Conservation (phyloP, 345 rosid species). For the Syzygium aromaticum region DNA sequence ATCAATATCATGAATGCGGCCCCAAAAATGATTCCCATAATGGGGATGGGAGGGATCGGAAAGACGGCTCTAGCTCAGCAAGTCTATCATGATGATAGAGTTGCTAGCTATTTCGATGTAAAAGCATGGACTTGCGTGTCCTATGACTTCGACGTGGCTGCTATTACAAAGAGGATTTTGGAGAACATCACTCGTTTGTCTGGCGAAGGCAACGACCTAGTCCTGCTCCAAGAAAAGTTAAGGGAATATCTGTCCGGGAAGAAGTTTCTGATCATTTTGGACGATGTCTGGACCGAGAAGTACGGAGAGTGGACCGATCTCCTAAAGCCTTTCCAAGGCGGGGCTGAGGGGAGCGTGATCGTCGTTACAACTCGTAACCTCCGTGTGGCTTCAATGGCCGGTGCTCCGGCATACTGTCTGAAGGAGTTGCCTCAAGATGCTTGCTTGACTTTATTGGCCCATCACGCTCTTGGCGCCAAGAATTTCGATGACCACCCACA, state of each 20-base stretch:
- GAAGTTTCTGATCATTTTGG: not conserved
- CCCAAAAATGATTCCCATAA: not conserved
- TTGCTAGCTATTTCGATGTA: not conserved
- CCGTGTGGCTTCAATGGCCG: not conserved
- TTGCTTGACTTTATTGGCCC: not conserved
- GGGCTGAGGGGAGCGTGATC: not conserved
- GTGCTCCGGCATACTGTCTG: not conserved
- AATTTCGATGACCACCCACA: not conserved
- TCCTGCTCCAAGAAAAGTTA: not conserved
- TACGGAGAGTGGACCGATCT: not conserved
- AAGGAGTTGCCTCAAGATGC: not conserved
- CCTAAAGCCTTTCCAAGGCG: not conserved
- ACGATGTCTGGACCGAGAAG: not conserved
- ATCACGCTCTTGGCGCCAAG: not conserved
- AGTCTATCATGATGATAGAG: not conserved
- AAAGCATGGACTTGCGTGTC: not conserved
- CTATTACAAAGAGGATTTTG: not conserved
- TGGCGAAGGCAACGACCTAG: not conserved
- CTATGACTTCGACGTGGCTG: not conserved
- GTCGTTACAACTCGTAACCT: not conserved
- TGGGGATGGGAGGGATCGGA: not conserved
- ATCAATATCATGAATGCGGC: not conserved
- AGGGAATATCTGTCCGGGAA: not conserved
- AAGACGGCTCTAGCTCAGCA: not conserved
- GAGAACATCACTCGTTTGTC: not conserved